Conservation (phyloP, 2,329 filamentous ascomycete genomes). For the Basipetospora chlamydospora region DNA sequence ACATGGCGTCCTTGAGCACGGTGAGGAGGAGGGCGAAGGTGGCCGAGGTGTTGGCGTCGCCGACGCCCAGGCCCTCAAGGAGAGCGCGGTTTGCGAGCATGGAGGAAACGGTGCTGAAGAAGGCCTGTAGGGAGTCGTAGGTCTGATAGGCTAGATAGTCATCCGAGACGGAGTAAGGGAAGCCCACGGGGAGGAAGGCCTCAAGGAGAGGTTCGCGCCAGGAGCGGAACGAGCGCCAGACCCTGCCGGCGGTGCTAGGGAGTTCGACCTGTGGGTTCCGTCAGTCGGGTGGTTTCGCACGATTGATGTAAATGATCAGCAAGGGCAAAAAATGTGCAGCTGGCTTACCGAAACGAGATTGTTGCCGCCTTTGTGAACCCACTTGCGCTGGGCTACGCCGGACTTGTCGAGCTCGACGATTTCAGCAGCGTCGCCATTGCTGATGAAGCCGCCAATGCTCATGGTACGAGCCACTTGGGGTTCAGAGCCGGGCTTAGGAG, state of each 20-base stretch:
- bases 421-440: too few species aligned
- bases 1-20: constrained; percentile 68
- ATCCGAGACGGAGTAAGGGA: constrained; percentile 67
- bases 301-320: background rate
- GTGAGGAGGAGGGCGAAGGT: constrained; percentile 72
- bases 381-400: constrained; percentile 19
- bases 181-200: constrained; percentile 78
- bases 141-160: constrained; percentile 67
- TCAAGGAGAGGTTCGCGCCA: constrained; percentile 35
- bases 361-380: constrained; percentile 18
- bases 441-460: too few species aligned
- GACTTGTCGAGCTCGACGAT: constrained; percentile 23
- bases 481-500: too few species aligned
- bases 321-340: background rate
- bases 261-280: background rate
- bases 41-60: constrained; percentile 63
- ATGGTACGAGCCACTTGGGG: too few species aligned
- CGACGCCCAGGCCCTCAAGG: constrained; percentile 66
- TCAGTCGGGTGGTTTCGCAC: too few species aligned
- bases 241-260: constrained; percentile 11
- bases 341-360: constrained; percentile 14
- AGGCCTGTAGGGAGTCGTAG: constrained; percentile 68
- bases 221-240: constrained; percentile 16
- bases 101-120: constrained; percentile 67
- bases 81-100: constrained; percentile 72